A percentile compares a stretch with the other conserved stretches of the same genome.
These are phyloP conservation scores for Hypholoma sublateritium DNA, from an alignment of 768 basidiomycete species.

Conservation along the genomic window DNA sequence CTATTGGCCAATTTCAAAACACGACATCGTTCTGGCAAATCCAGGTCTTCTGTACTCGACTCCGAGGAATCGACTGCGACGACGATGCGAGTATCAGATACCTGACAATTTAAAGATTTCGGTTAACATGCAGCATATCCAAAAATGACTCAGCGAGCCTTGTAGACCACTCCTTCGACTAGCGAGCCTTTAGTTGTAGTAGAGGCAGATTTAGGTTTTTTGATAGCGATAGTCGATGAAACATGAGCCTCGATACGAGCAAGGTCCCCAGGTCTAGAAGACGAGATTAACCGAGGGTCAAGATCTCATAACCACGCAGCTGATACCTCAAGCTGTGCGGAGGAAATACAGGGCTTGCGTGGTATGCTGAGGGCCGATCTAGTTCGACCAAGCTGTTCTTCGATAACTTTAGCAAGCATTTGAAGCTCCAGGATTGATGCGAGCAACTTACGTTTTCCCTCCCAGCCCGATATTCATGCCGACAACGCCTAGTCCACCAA, in stretches of 20 bases:
- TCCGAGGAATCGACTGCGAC: constrained; percentile 74
- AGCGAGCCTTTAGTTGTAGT: constrained; percentile 35
- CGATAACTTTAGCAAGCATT: constrained; percentile 22
- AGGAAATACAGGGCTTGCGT: constrained; percentile 68
- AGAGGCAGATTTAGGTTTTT: constrained; percentile 45
- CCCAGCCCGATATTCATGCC: constrained; percentile 84
- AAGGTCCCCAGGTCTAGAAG: constrained; percentile 78
- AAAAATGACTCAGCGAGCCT: constrained; percentile 39
- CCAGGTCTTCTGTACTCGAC: constrained; percentile 59
- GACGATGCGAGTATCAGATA: constrained; percentile 79
- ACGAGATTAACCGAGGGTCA: constrained; percentile 10
- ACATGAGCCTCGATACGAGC: constrained; percentile 81
- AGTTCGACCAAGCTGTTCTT: constrained; percentile 80
- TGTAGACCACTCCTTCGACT: constrained; percentile 85
- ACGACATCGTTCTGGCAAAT: constrained; percentile 83
- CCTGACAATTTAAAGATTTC: constrained; percentile 36
- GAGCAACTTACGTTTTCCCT: constrained; percentile 74
- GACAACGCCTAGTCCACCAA: constrained; percentile 70
- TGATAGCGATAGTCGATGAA: constrained; percentile 32
- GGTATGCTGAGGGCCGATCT: constrained; percentile 80
- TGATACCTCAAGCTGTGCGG: constrained; percentile 80
- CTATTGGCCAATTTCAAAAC: constrained; percentile 90
- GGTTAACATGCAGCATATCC: background rate
- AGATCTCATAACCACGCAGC: background rate
- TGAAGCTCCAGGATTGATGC: background rate